Base-by-base conservation (phyloP, 768 basidiomycete species). In the Crucibulum laeve region DNA sequence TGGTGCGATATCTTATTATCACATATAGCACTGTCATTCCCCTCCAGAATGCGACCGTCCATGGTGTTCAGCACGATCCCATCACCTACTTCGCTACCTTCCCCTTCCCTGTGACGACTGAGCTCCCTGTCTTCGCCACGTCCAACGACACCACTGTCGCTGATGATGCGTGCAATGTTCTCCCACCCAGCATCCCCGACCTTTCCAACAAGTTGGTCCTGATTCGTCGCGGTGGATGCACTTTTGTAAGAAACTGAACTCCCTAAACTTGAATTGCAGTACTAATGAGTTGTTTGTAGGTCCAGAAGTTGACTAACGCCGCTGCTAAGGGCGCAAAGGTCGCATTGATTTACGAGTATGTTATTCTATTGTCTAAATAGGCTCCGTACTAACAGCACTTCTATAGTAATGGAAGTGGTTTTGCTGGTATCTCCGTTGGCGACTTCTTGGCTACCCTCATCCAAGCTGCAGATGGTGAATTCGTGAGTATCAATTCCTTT, bases 141-240 rank as follows among this genome's bases (percentile, higher is more conserved):
- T 80, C 79, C 6, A 77, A 67, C 13, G 69, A 81, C 50, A 70
- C 74, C 2, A 72, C 73, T 3, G 63, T 77, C 24, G 61, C 60
- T 1, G 69, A 77, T 52, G 80, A 83, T 49, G 82, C 79, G 0
- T 89, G 85, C 61, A 57, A 70, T 38, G 66, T 77, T 2, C 64
- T 83, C 0, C 76, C 82, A 3, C 71, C 66, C 42, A 59, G 52
- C 25, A 76, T 75, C 0, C 76, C 77, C 3, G 74, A 85, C 56
- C 66, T 87, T 2, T 71, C 73, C 2, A 55, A 58, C 11, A 77
- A 71, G 43, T 54, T 85, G 13, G 73, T 78, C 8, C 55, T 88
- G 21, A 67, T 85, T 32, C 73, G 77, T 19, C 67, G 80, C 23
- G 84, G 83, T 1, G 71, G 66, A 3, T 85, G 84, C 55, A 60